Percentiles rank a stretch among this genome's conserved stretches.
Evolutionary conservation across 139 green algal genomes (phyloP).

Genomic region (Yamagishiella unicocca): DNA sequence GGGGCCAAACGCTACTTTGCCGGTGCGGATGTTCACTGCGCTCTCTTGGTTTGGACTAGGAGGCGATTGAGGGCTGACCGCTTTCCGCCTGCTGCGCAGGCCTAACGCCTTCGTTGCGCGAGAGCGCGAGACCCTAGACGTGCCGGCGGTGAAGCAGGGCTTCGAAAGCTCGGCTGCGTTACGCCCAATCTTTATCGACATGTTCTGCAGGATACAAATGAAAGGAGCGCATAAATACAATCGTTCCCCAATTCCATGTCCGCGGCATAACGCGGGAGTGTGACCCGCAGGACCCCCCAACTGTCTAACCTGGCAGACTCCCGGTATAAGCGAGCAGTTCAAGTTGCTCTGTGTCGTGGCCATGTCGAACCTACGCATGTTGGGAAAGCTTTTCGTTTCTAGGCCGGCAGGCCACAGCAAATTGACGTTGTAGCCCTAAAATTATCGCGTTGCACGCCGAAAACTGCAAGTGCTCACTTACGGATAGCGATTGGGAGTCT

Average conservation of each 20-base stretch:
- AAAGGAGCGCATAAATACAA: too few species aligned
- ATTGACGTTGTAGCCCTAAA: too few species aligned
- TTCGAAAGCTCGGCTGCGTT: neutral
- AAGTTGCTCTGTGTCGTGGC: neutral
- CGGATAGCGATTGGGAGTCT: too few species aligned
- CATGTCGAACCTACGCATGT: neutral
- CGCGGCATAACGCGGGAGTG: too few species aligned
- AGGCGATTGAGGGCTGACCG: neutral
- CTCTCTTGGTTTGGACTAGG: conserved; percentile 33
- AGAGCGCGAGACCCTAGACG: neutral
- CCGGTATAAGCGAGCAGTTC: neutral
- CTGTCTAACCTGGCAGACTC: neutral
- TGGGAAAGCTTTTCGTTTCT: too few species aligned
- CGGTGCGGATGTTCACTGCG: conserved; percentile 13
- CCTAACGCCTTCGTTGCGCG: neutral
- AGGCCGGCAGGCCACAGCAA: too few species aligned
- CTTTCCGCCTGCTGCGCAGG: neutral
- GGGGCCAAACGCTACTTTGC: conserved; percentile 35
- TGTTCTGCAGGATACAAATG: neutral
- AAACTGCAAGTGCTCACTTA: too few species aligned
- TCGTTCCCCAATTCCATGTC: too few species aligned
- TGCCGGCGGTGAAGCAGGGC: neutral
- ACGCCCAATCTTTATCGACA: neutral
- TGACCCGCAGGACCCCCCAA: too few species aligned
- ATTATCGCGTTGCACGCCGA: too few species aligned